Base-by-base conservation (phyloP, 345 rosid species). In the Luvunga scandens region DNA sequence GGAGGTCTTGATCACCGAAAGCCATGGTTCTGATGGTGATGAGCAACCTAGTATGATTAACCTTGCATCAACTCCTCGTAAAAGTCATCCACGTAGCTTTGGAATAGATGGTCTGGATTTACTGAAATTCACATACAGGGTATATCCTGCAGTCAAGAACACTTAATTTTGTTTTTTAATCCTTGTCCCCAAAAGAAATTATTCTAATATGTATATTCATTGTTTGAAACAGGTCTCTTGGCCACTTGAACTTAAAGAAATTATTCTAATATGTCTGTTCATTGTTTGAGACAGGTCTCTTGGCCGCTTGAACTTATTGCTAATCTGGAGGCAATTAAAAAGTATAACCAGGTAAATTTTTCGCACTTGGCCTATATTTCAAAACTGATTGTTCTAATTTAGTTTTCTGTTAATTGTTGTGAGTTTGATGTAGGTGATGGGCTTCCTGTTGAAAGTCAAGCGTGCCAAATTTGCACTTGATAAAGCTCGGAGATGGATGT, bases 231-330 rank as follows among this genome's bases (percentile, higher is more conserved):
- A 95, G 99, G 97, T 94, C 69, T 86, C 98, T 77, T 96, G 99
- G 99, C 99, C 99, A 14, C 97, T 96, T 81, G 97, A 94, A 87
- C 97, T 96, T 80, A 42, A 70, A 21, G 31, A 66, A 53, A 80
- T 68, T 50, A 65, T 61, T 69, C 65, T 65, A 67, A 38, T 79
- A 31, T 67, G 38, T 68, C 6, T 67, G 70, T 27, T 50, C 48
- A 53, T 38, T 72, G 77, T 30, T 4, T 78, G 57, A 80, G 72
- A 65, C 90, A 95, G 99, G 97, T 94, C 70, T 87, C 98, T 77
- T 96, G 99, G 99, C 99, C 99, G 13, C 97, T 96, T 81, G 98
- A 94, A 87, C 97, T 96, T 80, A 94, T 94, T 80, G 98, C 94
- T 69, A 92, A 92, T 81, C 59, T 83, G 48, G 99, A 94, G 83